Evolutionary conservation across 1,139 yeast species (phyloP), one percentile per base, ranked within the genome.

Genomic region (Candida anutae): DNA sequence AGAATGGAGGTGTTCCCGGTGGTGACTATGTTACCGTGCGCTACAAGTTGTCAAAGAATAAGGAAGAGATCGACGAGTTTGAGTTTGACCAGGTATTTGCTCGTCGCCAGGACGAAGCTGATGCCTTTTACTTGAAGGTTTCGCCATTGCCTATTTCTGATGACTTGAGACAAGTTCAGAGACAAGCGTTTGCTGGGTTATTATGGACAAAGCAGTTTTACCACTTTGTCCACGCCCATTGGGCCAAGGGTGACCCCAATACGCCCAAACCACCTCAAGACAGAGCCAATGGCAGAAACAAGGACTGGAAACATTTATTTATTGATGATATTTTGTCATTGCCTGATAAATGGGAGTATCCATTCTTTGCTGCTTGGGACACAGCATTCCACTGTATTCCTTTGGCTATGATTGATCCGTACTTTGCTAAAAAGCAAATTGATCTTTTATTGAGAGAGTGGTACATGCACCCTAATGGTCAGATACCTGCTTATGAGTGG

Each of bases 401-500:
- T 3, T 62, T 88, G 39, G 93, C 96, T 4, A 84, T 88, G 90
- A 74, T 88, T 47, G 97, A 88, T 53, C 95, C 96, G 1, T 88
- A 77, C 38, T 88, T 85, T 62, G 94, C 96, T 25, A 88, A 88
- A 54, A 78, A 76, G 45, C 96, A 88, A 57, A 69, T 88, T 40
- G 95, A 83, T 52, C 62, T 87, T 35, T 63, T 88, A 50, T 81
- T 94, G 22, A 71, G 96, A 47, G 97, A 88, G 55, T 88, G 97
- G 97, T 88, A 87, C 55, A 85, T 87, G 94, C 96, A 90, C 55
- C 96, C 97, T 25, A 88, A 88, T 52, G 97, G 97, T n/a, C 96
- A 88, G 56, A 77, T 87, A 39, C 97, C 97, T 1, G 96, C 96
- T 13, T 88, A 88, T 53, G 97, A 88, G 55, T 88, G 97, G 97